Evolutionary conservation across 2,329 filamentous ascomycete genomes (phyloP).

Genomic region (Fusarium subtropicale): DNA sequence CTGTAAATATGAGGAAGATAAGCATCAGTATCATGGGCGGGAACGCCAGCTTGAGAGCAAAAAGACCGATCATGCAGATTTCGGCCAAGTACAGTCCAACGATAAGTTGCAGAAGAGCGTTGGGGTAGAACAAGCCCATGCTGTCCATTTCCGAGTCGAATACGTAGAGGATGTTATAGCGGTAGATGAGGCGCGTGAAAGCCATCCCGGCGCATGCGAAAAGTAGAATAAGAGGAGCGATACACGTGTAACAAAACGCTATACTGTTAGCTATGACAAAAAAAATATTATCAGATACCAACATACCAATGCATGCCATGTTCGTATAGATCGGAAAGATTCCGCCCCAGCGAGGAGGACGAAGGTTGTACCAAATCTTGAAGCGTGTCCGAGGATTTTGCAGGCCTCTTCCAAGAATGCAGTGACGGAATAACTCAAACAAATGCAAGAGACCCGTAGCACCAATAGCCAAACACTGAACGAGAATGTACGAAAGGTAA

Average conservation of each 20-base stretch:
- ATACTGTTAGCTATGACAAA: conserved; percentile 13
- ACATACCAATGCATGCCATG: conserved; percentile 80
- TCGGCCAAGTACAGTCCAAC: conserved; percentile 86
- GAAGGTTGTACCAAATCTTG: conserved; percentile 78
- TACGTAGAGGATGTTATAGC: conserved; percentile 92
- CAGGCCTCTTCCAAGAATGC: conserved; percentile 75
- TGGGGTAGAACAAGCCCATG: conserved; percentile 86
- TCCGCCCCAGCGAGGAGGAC: conserved; percentile 84
- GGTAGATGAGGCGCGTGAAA: conserved; percentile 87
- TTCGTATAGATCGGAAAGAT: conserved; percentile 85
- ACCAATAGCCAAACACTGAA: conserved; percentile 87
- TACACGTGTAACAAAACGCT: conserved; percentile 87
- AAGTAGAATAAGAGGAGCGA: conserved; percentile 84
- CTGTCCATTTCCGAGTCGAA: conserved; percentile 85
- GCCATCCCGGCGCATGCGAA: conserved; percentile 84
- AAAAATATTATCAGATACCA: accelerated
- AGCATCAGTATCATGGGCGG: conserved; percentile 82
- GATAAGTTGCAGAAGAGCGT: conserved; percentile 87
- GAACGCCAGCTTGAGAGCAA: conserved; percentile 74
- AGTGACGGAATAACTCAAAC: conserved; percentile 68
- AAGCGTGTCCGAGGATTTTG: conserved; percentile 86
- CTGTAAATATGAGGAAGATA: conserved; percentile 78
- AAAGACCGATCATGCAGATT: conserved; percentile 85
- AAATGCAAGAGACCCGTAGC: conserved; percentile 78
- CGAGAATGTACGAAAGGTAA: conserved; percentile 92